Conservation (phyloP, 2,329 filamentous ascomycete genomes). For the Hypoxylon sp. region DNA sequence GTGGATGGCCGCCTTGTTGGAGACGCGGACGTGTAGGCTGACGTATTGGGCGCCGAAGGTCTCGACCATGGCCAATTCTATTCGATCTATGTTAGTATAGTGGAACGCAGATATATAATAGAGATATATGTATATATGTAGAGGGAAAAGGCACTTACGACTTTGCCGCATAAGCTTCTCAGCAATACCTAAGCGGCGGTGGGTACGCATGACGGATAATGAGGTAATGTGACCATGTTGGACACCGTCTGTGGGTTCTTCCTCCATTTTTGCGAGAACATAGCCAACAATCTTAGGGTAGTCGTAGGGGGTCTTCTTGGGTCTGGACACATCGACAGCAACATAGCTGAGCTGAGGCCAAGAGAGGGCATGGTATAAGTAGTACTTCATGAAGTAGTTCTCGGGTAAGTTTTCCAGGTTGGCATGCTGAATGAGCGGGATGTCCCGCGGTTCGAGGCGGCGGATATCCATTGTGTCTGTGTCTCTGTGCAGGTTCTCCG, state of each 20-base stretch:
- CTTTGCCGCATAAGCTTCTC: constrained; percentile 98
- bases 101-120: background rate
- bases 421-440: constrained; percentile 94
- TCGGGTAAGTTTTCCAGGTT: constrained; percentile 99
- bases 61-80: constrained; percentile 96
- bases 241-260: constrained; percentile 91
- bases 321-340: constrained; percentile 89
- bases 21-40: constrained; percentile 94
- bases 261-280: constrained; percentile 99
- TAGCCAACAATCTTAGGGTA: constrained; percentile 99
- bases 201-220: constrained; percentile 95
- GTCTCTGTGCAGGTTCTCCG: constrained; percentile 6
- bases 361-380: constrained; percentile 97
- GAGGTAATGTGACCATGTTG: constrained; percentile 97
- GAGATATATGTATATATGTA: background rate
- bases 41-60: constrained; percentile 93
- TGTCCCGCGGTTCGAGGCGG: constrained; percentile 84
- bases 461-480: constrained; percentile 84
- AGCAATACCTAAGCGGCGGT: constrained; percentile 89
- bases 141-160: constrained; percentile 71
- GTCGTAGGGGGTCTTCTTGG: constrained; percentile 83
- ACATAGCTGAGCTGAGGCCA: constrained; percentile 99
- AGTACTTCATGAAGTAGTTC: constrained; percentile 99
- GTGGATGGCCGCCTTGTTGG: constrained; percentile 90
- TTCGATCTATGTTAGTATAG: constrained; percentile 19